These are phyloP conservation scores for Hemileia vastatrix DNA, from an alignment of 1,284 basidiomycete genomes.

Conservation along the genomic window DNA sequence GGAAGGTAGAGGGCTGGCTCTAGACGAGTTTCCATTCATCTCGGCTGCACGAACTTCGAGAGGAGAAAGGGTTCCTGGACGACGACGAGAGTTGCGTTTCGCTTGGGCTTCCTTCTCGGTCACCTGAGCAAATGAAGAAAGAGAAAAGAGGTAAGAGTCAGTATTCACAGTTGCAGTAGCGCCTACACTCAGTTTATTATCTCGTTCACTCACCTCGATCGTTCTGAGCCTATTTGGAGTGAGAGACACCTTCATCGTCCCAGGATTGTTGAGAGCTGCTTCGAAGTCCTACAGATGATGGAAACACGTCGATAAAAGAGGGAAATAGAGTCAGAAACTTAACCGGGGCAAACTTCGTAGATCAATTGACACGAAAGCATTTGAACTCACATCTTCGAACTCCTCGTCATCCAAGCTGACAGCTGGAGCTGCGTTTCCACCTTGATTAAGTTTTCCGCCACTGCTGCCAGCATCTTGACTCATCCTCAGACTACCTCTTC, in stretches of 20 bases:
- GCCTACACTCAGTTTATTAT: constrained; percentile 29
- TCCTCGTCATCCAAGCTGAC: constrained; percentile 24
- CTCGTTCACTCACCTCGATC: too few species aligned
- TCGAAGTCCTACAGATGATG: too few species aligned
- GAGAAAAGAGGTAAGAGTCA: not conserved
- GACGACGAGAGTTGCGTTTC: constrained; percentile 23
- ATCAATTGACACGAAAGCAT: not conserved
- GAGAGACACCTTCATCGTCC: too few species aligned
- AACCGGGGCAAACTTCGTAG: not conserved
- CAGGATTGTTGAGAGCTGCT: too few species aligned
- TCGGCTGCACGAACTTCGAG: not conserved
- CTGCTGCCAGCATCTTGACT: constrained; percentile 26
- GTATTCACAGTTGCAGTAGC: constrained; percentile 25
- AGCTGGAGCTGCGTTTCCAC: not conserved
- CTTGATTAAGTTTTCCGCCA: constrained; percentile 16
- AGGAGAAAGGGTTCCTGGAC: constrained; percentile 26
- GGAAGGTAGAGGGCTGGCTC: not conserved
- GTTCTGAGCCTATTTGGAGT: too few species aligned
- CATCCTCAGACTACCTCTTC: constrained; percentile 33
- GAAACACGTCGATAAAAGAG: too few species aligned
- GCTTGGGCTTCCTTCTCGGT: constrained; percentile 26
- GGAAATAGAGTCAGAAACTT: constrained; percentile 11
- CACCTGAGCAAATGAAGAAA: constrained; percentile 20
- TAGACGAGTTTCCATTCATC: not conserved
- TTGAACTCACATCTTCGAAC: constrained; percentile 23